Evolutionary conservation across 768 basidiomycete genomes (phyloP), one percentile per base, ranked within the genome.

Genomic region (Lactifluus pinguis): DNA sequence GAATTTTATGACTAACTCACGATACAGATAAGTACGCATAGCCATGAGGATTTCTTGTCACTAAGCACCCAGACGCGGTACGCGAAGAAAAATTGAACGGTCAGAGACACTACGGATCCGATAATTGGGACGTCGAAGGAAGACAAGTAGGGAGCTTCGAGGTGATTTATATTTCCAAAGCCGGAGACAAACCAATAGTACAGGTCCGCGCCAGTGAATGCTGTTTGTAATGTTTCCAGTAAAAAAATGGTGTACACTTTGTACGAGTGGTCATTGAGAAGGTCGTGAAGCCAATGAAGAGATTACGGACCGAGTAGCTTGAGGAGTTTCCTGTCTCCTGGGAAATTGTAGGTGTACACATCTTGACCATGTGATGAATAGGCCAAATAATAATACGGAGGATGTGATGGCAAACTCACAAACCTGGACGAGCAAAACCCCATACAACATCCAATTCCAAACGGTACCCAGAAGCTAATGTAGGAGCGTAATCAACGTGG

Each of bases 61-160:
- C 61, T 62, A 11, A 62, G 49, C 3, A 57, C 29, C 61, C 55
- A 62, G 30, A 62, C 19, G 17, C 61, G 61, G 57, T 57, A 62
- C 2, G 44, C 50, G 30, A 53, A 57, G 41, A 62, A 62, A 5
- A 42, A 49, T 42, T 61, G 55, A 3, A 61, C 55, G 21, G 21
- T 11, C 30, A 57, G 11, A 0, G 61, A 53, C 25, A 62, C 30
- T 1, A 62, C 3, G 14, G 55, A 30, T 2, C 38, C 61, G 9
- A 62, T 53, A n/a, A 62, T 48, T 25, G 61, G 61, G 4, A 7
- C 55, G 19, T 47, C 55, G 29, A 56, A 48, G 5, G 49, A 11
- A 2, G 55, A 21, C 13, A 25, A 0, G 9, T 38, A 21, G 1
- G 60, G 50, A n/a, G 30, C 4, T 5, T 1, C 6, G 14, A 61